Percentiles rank a stretch among this genome's conserved stretches.
These are phyloP conservation scores for Glomus cerebriforme DNA, from an alignment of 192 early-diverging fungal genomes.

Conservation along the genomic window DNA sequence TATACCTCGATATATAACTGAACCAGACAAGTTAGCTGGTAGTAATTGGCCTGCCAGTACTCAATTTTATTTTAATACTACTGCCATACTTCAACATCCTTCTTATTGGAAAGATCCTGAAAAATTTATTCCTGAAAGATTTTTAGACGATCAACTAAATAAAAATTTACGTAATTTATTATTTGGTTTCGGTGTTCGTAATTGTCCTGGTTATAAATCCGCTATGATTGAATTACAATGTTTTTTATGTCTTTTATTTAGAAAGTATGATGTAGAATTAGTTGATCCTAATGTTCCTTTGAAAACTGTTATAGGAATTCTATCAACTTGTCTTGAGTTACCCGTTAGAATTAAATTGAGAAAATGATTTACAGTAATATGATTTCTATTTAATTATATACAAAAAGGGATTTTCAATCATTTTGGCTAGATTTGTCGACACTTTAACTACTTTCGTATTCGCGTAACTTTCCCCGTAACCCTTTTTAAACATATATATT, in stretches of 20 bases:
- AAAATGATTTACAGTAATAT: too few relatives aligned
- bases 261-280: slow-evolving; percentile 15
- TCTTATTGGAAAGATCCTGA: background rate
- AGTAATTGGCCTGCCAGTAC: slow-evolving; percentile 1
- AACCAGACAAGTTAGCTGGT: background rate
- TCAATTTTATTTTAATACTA: background rate
- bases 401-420: too few relatives aligned
- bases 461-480: too few relatives aligned
- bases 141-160: background rate
- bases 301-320: too few relatives aligned
- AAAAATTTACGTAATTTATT: background rate
- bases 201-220: background rate
- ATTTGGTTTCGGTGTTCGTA: background rate
- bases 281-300: background rate
- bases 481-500: too few relatives aligned
- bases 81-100: background rate
- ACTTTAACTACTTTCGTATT: too few relatives aligned
- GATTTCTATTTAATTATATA: too few relatives aligned
- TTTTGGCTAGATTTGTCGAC: too few relatives aligned
- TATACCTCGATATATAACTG: background rate
- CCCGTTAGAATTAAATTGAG: too few relatives aligned
- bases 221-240: background rate
- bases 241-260: background rate
- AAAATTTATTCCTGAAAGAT: too few relatives aligned
- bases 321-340: too few relatives aligned